phyloP scores from a whole-genome alignment of 108 stramenopile species.

The Nitzschia sp. region DNA sequence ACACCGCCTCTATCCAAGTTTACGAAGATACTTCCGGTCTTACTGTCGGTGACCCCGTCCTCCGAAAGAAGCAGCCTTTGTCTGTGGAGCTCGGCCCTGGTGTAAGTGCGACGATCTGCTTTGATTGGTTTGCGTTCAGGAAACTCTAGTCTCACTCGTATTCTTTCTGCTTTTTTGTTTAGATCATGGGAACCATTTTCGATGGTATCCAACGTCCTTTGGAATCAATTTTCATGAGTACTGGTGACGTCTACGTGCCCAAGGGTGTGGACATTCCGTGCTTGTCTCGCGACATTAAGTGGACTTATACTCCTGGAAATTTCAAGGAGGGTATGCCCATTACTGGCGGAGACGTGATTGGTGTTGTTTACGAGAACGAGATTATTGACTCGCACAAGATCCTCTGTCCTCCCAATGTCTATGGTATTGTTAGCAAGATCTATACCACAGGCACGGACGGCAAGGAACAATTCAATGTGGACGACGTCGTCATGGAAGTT shows the following conservation, averaged over 20 bases:
- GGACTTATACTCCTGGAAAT: conserved; percentile 92
- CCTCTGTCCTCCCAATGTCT: conserved; percentile 97
- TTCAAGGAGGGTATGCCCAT: conserved; percentile 95
- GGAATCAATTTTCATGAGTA: conserved; percentile 87
- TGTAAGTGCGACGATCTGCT: conserved; percentile 99
- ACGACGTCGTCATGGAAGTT: conserved; percentile 98
- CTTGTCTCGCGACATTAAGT: conserved; percentile 86
- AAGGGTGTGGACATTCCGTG: conserved; percentile 97
- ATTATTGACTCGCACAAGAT: conserved; percentile 97
- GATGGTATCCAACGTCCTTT: conserved; percentile 99
- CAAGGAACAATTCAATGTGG: conserved; percentile 89
- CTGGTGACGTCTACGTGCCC: conserved; percentile 95
- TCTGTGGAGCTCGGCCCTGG: conserved; percentile 99
- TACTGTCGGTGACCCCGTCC: conserved; percentile 96
- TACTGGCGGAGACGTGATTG: conserved; percentile 94
- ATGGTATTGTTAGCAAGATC: conserved; percentile 95
- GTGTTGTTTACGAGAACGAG: conserved; percentile 97
- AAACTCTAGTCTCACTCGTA: no score
- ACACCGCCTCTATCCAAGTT: conserved; percentile 98
- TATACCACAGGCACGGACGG: conserved; percentile 94
- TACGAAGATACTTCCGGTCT: conserved; percentile 99
- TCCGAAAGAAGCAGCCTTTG: conserved; percentile 95
- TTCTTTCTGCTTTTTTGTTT: no score
- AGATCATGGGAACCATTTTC: conserved; percentile 99
- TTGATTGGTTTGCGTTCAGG: no score